Evolutionary conservation across 495 filamentous ascomycete species (phyloP).

Genomic region (Penicillium bialowiezense): DNA sequence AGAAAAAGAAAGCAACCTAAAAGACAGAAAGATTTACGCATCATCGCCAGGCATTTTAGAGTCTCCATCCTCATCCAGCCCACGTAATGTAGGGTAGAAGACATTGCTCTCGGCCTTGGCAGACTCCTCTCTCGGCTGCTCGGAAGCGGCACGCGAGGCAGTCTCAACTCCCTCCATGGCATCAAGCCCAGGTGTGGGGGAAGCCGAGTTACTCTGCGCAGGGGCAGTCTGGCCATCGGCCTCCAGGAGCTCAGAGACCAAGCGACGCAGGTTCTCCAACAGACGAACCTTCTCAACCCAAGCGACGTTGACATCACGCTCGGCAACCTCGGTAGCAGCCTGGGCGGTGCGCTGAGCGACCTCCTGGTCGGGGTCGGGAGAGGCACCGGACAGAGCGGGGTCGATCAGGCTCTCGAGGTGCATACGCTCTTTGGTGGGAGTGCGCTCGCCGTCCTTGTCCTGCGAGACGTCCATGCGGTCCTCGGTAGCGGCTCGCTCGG

Average conservation of each 20-base stretch:
- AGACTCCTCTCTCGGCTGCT: slow-evolving; percentile 14
- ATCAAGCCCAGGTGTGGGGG: slow-evolving; percentile 22
- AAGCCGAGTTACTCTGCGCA: slow-evolving; percentile 8
- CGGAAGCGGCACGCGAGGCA: slow-evolving; percentile 16
- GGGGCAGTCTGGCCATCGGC: slow-evolving; percentile 58
- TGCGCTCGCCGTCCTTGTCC: slow-evolving; percentile 45
- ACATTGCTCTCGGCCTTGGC: slow-evolving; percentile 27
- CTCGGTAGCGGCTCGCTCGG: slow-evolving; percentile 34
- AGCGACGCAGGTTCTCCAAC: slow-evolving; percentile 69
- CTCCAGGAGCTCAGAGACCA: slow-evolving; percentile 63
- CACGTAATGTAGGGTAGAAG: slow-evolving; percentile 49
- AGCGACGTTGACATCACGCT: slow-evolving; percentile 57
- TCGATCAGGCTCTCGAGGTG: slow-evolving; percentile 50
- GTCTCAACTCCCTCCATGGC: slow-evolving; percentile 44
- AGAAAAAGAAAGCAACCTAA: neutral
- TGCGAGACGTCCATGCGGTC: slow-evolving; percentile 56
- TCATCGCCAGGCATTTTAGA: slow-evolving; percentile 35
- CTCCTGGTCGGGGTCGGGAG: slow-evolving; percentile 39
- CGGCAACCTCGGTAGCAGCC: slow-evolving; percentile 45
- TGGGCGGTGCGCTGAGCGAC: slow-evolving; percentile 42
- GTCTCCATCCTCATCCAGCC: slow-evolving; percentile 35
- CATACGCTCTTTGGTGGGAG: slow-evolving; percentile 38
- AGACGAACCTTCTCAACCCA: slow-evolving; percentile 85
- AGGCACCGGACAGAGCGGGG: slow-evolving; percentile 47
- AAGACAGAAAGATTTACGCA: slow-evolving; percentile 9